Conservation (phyloP, 179 eudicot species). For the Carnegiea gigantea region DNA sequence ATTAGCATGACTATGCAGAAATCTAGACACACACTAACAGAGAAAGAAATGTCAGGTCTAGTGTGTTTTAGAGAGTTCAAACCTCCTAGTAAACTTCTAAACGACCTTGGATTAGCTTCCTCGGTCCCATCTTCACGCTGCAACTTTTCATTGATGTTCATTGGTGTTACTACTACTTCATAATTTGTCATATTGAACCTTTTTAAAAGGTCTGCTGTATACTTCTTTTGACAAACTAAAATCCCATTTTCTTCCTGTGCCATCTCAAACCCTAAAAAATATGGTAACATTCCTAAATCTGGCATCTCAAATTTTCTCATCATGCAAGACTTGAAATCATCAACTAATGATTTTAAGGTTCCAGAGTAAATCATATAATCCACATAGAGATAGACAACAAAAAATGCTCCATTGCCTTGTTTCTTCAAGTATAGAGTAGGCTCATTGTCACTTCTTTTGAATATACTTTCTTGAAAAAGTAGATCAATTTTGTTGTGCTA, state of each 20-base stretch:
- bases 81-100: background rate
- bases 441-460: background rate
- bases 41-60: background rate
- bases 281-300: background rate
- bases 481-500: conserved; percentile 8
- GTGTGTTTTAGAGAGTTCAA: background rate
- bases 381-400: too few relatives aligned
- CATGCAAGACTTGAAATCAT: background rate
- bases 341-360: background rate
- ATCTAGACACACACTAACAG: conserved; percentile 2
- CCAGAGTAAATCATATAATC: background rate
- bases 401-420: background rate
- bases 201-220: background rate
- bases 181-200: too few relatives aligned
- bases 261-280: background rate
- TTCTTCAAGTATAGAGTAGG: background rate
- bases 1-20: background rate
- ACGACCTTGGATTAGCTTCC: background rate
- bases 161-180: background rate
- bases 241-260: background rate
- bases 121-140: background rate
- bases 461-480: background rate
- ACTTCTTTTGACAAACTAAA: background rate
- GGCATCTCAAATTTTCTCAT: conserved; percentile 2
- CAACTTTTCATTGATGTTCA: conserved; percentile 5